These are phyloP conservation scores for Dactylellina cionopaga DNA, from an alignment of 2,329 filamentous ascomycete genomes.

Conservation along the genomic window DNA sequence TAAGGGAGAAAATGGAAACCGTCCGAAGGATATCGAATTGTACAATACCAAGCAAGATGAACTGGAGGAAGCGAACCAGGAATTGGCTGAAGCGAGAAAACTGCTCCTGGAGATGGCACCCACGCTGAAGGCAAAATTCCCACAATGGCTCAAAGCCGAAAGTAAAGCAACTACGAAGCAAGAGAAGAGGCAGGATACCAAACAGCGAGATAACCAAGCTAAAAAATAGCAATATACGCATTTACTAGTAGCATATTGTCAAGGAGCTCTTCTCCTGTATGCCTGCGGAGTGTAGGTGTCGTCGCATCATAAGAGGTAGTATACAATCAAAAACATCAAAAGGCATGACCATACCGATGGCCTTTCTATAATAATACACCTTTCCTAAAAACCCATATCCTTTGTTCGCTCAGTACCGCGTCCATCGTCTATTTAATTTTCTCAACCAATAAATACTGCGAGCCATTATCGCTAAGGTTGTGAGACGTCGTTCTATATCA, in stretches of 20 bases:
- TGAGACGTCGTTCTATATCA: too few species aligned
- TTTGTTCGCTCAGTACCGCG: too few species aligned
- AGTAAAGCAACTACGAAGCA: not conserved
- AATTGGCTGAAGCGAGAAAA: constrained; percentile 17
- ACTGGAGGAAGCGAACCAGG: not conserved
- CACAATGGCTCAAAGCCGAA: not conserved
- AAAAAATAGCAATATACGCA: too few species aligned
- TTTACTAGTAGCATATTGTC: too few species aligned
- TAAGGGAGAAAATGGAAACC: not conserved
- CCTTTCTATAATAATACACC: not conserved
- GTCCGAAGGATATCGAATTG: not conserved
- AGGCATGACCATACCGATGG: not conserved
- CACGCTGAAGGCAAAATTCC: constrained; percentile 8
- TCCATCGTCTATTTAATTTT: too few species aligned
- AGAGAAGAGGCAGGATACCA: not conserved
- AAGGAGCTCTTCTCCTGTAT: not conserved
- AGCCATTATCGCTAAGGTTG: too few species aligned
- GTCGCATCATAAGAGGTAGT: not conserved
- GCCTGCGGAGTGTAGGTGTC: not conserved
- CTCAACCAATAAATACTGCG: too few species aligned
- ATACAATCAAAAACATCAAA: not conserved
- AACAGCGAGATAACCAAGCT: too few species aligned
- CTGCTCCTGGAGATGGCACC: constrained; percentile 28
- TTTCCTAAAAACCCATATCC: too few species aligned
- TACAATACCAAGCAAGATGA: constrained; percentile 19